Base-by-base conservation (phyloP, 306 rosid genomes). In the Herpetospermum pedunculosum region DNA sequence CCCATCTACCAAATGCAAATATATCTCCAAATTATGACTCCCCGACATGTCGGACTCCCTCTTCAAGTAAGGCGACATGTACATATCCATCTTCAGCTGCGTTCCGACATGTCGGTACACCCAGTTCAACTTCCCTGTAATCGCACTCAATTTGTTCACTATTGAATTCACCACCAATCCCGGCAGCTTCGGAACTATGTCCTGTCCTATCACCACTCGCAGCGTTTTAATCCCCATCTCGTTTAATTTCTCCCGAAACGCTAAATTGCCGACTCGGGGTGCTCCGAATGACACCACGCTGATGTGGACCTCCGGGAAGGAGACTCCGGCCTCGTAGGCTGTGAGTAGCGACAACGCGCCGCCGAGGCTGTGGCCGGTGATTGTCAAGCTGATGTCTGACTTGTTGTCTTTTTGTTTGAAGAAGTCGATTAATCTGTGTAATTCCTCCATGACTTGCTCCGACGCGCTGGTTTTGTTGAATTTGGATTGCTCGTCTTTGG, bases 281-380 rank as follows among this genome's bases (percentile, higher is more conserved):
- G 88, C 90, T 7, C 91, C 96, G 38, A 90, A 90, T 38, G 96
- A 86, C 34, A 90, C 52, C 13, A 88, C 96, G 63, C 79, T 79
- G 2, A 90, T 15, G 23, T 85, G 85, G 12, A 85, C 68, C n/a
- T n/a, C n/a, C n/a, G n/a, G n/a, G n/a, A n/a, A n/a, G n/a, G n/a
- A n/a, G n/a, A n/a, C n/a, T n/a, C n/a, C 89, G 6, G 80, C 88
- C 65, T 86, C 94, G 41, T 86, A 82, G 0, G 92, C 96, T 50
- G 83, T 87, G 2, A 88, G 81, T 50, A 84, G 34, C 15, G 94
- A 91, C 75, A 90, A 50, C 5, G 92, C 92, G 8, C 94, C 96
- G 0, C 96, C 96, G 18, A 90, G 75, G 75, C 96, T 90, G 58
- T 90, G 96, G 3, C 96, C 94, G 0, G 94, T 88, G 46, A 90